These are phyloP conservation scores for Leptographium wingfieldii DNA, from an alignment of 2,329 filamentous ascomycete species.

Conservation along the genomic window DNA sequence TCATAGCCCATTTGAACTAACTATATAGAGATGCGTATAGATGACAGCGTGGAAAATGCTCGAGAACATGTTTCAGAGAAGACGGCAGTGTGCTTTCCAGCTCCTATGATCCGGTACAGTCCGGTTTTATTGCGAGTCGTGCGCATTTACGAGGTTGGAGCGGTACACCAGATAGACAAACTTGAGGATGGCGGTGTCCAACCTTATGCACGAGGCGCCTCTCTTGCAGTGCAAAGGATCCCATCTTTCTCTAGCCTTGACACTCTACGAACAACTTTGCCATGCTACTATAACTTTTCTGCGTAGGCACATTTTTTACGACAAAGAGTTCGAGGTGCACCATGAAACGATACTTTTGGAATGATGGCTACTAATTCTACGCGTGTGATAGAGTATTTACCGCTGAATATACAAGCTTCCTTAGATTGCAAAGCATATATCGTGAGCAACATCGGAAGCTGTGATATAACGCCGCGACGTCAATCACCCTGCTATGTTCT, in stretches of 20 bases:
- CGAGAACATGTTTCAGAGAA: constrained; percentile 18
- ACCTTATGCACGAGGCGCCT: not conserved
- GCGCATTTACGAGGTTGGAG: constrained; percentile 16
- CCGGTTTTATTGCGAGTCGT: no score
- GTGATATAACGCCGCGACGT: no score
- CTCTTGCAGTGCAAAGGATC: not conserved
- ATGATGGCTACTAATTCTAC: not conserved
- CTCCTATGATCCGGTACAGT: constrained; percentile 14
- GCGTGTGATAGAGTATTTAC: no score
- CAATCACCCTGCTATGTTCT: no score
- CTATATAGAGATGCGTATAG: constrained; percentile 9
- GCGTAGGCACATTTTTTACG: not conserved
- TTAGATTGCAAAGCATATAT: no score
- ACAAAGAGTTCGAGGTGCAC: not conserved
- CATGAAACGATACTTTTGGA: not conserved
- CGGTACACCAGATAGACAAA: constrained; percentile 17
- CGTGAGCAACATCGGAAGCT: no score
- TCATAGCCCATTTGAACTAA: no score
- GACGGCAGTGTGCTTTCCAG: constrained; percentile 26
- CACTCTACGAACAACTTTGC: no score
- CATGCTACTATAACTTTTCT: not conserved
- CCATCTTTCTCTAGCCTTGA: no score
- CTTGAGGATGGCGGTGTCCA: not conserved
- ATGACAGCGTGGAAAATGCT: constrained; percentile 25
- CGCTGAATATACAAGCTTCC: no score